phyloP scores from a whole-genome alignment of 495 filamentous ascomycete species.

The Hypoxylon crocopeplum region DNA sequence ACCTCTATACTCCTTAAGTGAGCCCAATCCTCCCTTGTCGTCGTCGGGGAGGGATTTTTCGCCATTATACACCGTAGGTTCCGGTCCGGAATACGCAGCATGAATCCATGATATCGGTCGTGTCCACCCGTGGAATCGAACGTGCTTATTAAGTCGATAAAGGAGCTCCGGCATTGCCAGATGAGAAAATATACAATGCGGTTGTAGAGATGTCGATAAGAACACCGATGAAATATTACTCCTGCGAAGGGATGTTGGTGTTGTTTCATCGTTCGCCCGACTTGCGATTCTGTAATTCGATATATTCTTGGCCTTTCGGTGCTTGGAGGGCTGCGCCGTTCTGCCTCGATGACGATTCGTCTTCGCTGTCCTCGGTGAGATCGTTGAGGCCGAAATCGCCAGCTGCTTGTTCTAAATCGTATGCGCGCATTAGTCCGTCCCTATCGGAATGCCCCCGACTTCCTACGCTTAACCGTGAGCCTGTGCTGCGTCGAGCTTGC shows the following conservation, averaged over 20 bases:
- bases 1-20: slow-evolving; percentile 32
- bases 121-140: slow-evolving; percentile 37
- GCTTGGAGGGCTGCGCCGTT: slow-evolving; percentile 35
- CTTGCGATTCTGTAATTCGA: slow-evolving; percentile 54
- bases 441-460: slow-evolving; percentile 70
- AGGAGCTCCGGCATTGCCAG: slow-evolving; percentile 3
- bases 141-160: slow-evolving; percentile 36
- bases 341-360: slow-evolving; percentile 48
- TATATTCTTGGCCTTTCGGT: slow-evolving; percentile 44
- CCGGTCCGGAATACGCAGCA: slow-evolving; percentile 32
- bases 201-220: slow-evolving; percentile 23
- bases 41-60: slow-evolving; percentile 3
- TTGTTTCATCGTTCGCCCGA: slow-evolving; percentile 25
- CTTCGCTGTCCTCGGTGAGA: slow-evolving; percentile 74
- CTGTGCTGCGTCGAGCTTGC: slow-evolving; percentile 75
- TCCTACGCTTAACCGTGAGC: slow-evolving; percentile 59
- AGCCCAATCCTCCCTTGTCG: slow-evolving; percentile 13
- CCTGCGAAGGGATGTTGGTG: neutral
- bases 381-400: slow-evolving; percentile 64
- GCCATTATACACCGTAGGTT: slow-evolving; percentile 32
- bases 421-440: slow-evolving; percentile 81
- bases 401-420: slow-evolving; percentile 76
- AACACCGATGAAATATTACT: slow-evolving; percentile 1
- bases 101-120: slow-evolving; percentile 39
- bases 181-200: slow-evolving; percentile 42